Evolutionary conservation across 805 yeast species (phyloP).

Genomic region (Wickerhamiella bombiphila): DNA sequence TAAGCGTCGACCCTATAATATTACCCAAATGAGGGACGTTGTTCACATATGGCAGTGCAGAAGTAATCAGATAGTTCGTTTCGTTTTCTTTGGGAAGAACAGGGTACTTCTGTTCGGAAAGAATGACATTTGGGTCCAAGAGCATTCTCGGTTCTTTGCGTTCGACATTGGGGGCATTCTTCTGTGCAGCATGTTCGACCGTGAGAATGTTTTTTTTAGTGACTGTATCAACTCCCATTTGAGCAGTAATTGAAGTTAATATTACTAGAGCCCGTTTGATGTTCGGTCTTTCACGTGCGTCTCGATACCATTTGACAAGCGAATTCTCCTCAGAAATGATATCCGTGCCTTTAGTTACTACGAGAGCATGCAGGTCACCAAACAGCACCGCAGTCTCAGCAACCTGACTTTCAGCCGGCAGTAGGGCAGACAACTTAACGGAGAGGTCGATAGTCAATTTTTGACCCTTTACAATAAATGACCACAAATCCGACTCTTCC

Average conservation of each 20-base stretch:
- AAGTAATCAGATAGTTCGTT: conserved; percentile 76
- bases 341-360: conserved; percentile 21
- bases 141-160: background rate
- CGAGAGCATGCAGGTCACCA: conserved; percentile 30
- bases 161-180: conserved; percentile 24
- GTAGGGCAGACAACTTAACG: conserved; percentile 13
- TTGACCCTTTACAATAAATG: conserved; percentile 10
- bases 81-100: conserved; percentile 56
- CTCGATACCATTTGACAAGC: conserved; percentile 24
- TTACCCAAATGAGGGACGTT: conserved; percentile 98
- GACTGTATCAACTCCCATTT: conserved; percentile 10
- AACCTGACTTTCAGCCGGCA: conserved; percentile 22
- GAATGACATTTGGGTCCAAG: conserved; percentile 2
- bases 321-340: conserved; percentile 21
- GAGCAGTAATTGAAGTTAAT: background rate
- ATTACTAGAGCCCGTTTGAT: conserved; percentile 18
- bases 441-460: conserved; percentile 16
- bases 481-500: conserved; percentile 28
- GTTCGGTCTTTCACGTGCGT: conserved; percentile 17
- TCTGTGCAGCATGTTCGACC: conserved; percentile 17
- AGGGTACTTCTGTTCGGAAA: conserved; percentile 18
- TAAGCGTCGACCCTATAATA: conserved; percentile 84
- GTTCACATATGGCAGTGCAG: conserved; percentile 95
- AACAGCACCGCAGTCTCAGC: conserved; percentile 31
- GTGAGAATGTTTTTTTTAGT: conserved; percentile 25